Conservation (phyloP, 2,329 filamentous ascomycete genomes). For the Fusarium concolor region DNA sequence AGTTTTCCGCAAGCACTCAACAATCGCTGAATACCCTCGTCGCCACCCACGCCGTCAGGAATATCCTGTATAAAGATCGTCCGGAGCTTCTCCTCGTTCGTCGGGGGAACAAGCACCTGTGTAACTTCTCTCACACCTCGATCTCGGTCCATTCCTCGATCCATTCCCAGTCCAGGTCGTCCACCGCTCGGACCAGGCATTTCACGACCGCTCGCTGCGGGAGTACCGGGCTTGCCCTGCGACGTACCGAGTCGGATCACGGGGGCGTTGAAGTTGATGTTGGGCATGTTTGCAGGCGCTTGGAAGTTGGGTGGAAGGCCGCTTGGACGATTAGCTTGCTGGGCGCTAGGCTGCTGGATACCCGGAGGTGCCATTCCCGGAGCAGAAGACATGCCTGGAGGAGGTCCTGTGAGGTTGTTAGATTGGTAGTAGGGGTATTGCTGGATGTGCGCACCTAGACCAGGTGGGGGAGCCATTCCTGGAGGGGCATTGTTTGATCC, state of each 20-base stretch:
- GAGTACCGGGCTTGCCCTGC: constrained; percentile 68
- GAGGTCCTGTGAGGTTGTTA: constrained; percentile 66
- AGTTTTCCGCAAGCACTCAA: constrained; percentile 81
- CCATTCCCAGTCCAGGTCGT: constrained; percentile 68
- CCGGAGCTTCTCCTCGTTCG: constrained; percentile 87
- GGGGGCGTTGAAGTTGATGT: constrained; percentile 97
- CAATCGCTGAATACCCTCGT: constrained; percentile 82
- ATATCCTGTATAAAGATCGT: constrained; percentile 93
- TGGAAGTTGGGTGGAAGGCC: constrained; percentile 87
- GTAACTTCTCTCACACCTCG: constrained; percentile 75
- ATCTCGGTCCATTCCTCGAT: constrained; percentile 73
- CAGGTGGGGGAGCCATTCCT: constrained; percentile 81
- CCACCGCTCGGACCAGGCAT: constrained; percentile 51
- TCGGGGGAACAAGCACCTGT: constrained; percentile 82
- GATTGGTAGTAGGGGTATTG: constrained; percentile 7
- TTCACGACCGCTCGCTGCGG: constrained; percentile 58
- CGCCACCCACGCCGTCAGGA: constrained; percentile 79
- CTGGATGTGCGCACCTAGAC: constrained; percentile 73
- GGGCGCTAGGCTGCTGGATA: constrained; percentile 78
- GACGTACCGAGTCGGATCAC: constrained; percentile 93
- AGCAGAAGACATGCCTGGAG: constrained; percentile 82
- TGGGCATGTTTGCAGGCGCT: constrained; percentile 89
- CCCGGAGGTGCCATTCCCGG: constrained; percentile 85
- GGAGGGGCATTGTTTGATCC: constrained; percentile 66
- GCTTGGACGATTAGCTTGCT: constrained; percentile 82